Percentiles rank a stretch among this genome's conserved stretches.
Evolutionary conservation across 176 grass and related monocot species (phyloP).

Genomic region (Hsuehochloa calcarea): DNA sequence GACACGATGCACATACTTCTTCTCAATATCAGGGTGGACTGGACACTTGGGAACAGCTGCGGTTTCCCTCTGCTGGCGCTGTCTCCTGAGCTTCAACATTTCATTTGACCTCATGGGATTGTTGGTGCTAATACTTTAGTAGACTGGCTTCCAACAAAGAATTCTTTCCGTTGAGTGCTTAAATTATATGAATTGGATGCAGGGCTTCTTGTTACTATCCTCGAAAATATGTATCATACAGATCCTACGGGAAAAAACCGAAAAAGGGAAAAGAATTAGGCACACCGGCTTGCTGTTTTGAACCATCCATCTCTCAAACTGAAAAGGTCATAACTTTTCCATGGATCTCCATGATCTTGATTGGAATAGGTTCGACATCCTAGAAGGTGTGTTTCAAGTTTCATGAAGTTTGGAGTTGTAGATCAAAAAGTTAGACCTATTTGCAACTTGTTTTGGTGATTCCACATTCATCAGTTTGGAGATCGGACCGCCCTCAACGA

Average conservation of each 20-base stretch:
- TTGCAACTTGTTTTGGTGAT: too few relatives aligned
- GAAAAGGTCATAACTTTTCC: too few relatives aligned
- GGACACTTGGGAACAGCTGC: slow-evolving; percentile 36
- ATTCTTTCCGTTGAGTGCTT: background rate
- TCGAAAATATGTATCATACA: slow-evolving; percentile 43
- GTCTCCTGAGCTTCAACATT: background rate
- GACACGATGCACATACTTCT: slow-evolving; percentile 76
- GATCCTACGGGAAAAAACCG: background rate
- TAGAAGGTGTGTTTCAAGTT: too few relatives aligned
- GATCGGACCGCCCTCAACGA: too few relatives aligned
- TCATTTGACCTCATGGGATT: slow-evolving; percentile 16
- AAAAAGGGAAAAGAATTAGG: background rate
- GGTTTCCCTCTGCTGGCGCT: background rate
- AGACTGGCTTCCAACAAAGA: background rate
- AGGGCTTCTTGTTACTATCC: slow-evolving; percentile 14
- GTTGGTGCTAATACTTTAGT: background rate
- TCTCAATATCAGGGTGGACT: slow-evolving; percentile 84
- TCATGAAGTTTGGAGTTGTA: too few relatives aligned
- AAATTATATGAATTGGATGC: background rate
- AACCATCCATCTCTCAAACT: too few relatives aligned
- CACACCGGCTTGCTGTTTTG: background rate
- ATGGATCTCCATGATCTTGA: too few relatives aligned
- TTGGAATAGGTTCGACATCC: too few relatives aligned
- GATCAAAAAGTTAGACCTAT: too few relatives aligned
- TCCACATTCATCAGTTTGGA: too few relatives aligned